phyloP scores from a whole-genome alignment of 164 flowering plant species.

The Euptelea pleiosperma region DNA sequence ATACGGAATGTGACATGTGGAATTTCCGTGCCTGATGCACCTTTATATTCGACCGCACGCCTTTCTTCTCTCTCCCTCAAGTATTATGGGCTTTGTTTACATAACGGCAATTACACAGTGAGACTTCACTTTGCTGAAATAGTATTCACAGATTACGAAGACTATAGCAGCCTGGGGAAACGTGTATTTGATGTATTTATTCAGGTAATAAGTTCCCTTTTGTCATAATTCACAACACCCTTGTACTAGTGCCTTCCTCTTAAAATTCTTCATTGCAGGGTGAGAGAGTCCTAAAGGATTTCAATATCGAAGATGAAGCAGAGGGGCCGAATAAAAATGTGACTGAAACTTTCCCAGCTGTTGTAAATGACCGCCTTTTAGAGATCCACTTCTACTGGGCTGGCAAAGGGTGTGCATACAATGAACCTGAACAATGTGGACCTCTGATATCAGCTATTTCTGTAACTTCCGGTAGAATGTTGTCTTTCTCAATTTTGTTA shows the following conservation, averaged over 20 bases:
- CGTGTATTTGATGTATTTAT: slow-evolving; percentile 19
- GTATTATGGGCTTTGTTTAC: slow-evolving; percentile 20
- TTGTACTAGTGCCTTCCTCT: background rate
- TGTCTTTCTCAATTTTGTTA: too few species aligned
- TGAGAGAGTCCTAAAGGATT: background rate
- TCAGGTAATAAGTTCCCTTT: slow-evolving; percentile 8
- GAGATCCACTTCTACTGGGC: too few species aligned
- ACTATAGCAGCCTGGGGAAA: slow-evolving; percentile 1
- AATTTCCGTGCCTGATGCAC: background rate
- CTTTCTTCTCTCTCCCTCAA: slow-evolving; percentile 16
- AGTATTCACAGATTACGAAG: background rate
- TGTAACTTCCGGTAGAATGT: slow-evolving; percentile 3
- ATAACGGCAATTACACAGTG: slow-evolving; percentile 17
- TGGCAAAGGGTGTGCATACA: slow-evolving; percentile 1
- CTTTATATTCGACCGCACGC: slow-evolving; percentile 14
- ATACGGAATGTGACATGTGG: background rate
- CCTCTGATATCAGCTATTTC: slow-evolving; percentile 13
- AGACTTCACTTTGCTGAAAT: slow-evolving; percentile 20
- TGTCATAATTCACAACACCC: too few species aligned
- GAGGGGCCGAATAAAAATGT: background rate
- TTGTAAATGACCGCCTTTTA: background rate
- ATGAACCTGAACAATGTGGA: background rate
- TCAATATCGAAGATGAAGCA: background rate
- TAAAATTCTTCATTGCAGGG: background rate
- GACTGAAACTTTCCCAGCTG: background rate